Percentiles rank a stretch among this genome's conserved stretches.
These are phyloP conservation scores for Rhododendron simsii DNA, from an alignment of 148 eudicot genomes.

Conservation along the genomic window DNA sequence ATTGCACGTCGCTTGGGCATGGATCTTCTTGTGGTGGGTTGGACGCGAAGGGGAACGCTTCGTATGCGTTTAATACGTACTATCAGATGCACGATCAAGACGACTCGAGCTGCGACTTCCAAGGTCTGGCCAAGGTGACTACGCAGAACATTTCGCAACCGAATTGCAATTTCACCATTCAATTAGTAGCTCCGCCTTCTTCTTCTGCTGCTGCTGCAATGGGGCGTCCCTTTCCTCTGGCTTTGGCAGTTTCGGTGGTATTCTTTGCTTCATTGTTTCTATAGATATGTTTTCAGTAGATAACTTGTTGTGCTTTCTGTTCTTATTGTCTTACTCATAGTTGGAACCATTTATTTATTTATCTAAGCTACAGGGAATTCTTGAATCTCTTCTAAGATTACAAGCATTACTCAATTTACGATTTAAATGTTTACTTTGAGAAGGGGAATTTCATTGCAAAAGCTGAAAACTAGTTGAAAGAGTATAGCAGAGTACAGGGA, in stretches of 20 bases:
- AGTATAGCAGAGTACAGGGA: too few relatives aligned
- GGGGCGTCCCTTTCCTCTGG: slow-evolving; percentile 8
- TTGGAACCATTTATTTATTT: slow-evolving; percentile 10
- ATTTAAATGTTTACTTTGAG: background rate
- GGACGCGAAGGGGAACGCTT: slow-evolving; percentile 58
- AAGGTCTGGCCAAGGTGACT: slow-evolving; percentile 62
- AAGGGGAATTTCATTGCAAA: too few relatives aligned
- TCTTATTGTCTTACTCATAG: background rate
- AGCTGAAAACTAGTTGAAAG: too few relatives aligned
- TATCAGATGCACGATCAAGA: slow-evolving; percentile 65
- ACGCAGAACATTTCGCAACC: slow-evolving; percentile 56
- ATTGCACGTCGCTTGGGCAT: slow-evolving; percentile 77
- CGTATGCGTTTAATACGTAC: slow-evolving; percentile 76
- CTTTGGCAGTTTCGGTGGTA: slow-evolving; percentile 10
- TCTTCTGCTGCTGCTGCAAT: background rate
- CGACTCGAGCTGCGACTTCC: slow-evolving; percentile 47
- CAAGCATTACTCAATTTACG: background rate
- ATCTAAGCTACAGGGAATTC: background rate
- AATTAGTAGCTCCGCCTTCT: slow-evolving; percentile 33
- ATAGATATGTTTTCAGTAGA: slow-evolving; percentile 5
- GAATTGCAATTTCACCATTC: slow-evolving; percentile 72
- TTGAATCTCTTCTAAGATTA: background rate
- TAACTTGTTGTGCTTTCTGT: background rate
- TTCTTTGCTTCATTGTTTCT: slow-evolving; percentile 15
- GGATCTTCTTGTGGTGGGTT: slow-evolving; percentile 74